phyloP scores from a whole-genome alignment of 306 rosid species.

The Prunus campanulata region DNA sequence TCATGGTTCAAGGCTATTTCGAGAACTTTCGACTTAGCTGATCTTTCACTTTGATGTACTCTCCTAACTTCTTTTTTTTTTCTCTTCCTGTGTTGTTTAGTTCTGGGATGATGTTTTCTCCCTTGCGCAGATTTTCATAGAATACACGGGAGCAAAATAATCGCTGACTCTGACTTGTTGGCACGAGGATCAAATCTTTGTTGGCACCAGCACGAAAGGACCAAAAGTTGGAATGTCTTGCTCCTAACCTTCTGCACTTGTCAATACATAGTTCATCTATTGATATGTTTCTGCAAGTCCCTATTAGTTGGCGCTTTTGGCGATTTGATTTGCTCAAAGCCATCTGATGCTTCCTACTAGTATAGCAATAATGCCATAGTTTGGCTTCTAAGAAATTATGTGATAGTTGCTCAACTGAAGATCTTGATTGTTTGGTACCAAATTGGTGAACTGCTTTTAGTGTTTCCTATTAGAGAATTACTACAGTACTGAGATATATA shows the following conservation, averaged over 20 bases:
- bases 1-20: constrained; percentile 87
- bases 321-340: neutral
- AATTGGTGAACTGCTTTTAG: neutral
- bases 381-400: neutral
- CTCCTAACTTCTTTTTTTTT: neutral
- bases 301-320: neutral
- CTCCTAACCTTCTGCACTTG: neutral
- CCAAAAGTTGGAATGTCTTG: neutral
- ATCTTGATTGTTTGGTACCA: neutral
- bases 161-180: neutral
- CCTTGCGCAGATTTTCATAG: neutral
- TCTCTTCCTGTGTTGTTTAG: neutral
- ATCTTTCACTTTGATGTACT: constrained; percentile 55
- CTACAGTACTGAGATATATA: neutral
- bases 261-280: neutral
- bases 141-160: neutral
- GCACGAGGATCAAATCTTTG: neutral
- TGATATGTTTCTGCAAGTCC: neutral
- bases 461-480: neutral
- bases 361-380: neutral
- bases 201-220: neutral
- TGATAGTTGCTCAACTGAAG: neutral
- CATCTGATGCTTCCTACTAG: neutral
- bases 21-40: constrained; percentile 81
- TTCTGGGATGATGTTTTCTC: neutral